Evolutionary conservation across 177 flowering plant species (phyloP), one percentile per base, ranked within the genome.

Genomic region (Vitis hybrid): DNA sequence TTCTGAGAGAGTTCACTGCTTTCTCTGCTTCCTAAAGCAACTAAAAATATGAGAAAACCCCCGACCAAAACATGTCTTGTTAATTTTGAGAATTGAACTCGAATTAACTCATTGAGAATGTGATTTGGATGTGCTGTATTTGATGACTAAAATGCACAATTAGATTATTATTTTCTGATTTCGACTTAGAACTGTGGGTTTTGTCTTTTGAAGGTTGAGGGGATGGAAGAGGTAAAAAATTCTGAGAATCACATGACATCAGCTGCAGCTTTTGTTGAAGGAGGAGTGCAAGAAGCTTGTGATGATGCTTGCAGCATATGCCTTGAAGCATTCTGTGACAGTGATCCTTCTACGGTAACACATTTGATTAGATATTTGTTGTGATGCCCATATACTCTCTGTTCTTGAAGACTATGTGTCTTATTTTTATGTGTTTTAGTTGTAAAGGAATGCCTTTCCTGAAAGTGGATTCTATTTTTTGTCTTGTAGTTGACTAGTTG

Each of bases 281-380:
- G 98, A 0, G 97, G 98, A 53, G 80, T 93, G 61, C 98, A 89
- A 59, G 93, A 89, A 11, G 90, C 97, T 12, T 93, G 95, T 76
- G 97, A 91, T 56, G 98, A 93, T 80, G 89, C 98, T 67, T 93
- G 98, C 74, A 93, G 98, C 82, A 93, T 93, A 65, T 93, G 98
- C 80, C 93, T 93, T 11, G 98, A 93, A 67, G 90, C 69, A 11
- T 91, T 90, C 76, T 80, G 83, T 71, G 92, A 91, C 45, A 87
- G 86, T 66, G 91, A 91, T 76, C 97, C 97, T 63, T 85, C 95
- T 16, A 84, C 92, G 77, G 98, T 93, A 78, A 59, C 67, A 59
- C 26, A 39, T 51, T 61, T 54, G 50, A 19, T 54, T 59, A 20
- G 49, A 5, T 16, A n/a, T 56, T 31, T 20, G n/a, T 52, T 29